Base-by-base conservation (phyloP, 495 filamentous ascomycete genomes). In the Xylaria scruposa region DNA sequence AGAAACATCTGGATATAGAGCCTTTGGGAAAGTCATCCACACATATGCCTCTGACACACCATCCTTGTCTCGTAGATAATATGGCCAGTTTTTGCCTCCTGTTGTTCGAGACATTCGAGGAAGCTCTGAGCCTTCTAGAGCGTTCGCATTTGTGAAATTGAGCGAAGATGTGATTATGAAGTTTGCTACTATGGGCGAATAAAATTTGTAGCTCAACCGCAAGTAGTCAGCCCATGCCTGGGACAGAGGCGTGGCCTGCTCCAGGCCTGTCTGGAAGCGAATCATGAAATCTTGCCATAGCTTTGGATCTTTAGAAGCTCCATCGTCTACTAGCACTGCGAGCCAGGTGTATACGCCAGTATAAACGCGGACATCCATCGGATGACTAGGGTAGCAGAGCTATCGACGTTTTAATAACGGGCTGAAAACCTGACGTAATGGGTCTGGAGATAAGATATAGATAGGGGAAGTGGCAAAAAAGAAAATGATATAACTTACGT, bases 341-440 rank as follows among this genome's bases (percentile, higher is more conserved):
- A 75, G 40, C 73, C 73, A 75, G 19, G 73, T 72, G 36, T 49
- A 75, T 31, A 75, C 63, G n/a, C 73, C 73, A 49, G 70, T 53
- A 44, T 75, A 70, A 15, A 75, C 31, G 13, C 72, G 66, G n/a
- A 73, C 67, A 13, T 75, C 66, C 0, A 75, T 19, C 3, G 73
- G 73, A 21, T 75, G 73, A 17, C 64, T 67, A 2, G 70, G 70
- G 26, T 70, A 58, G n/a, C 73, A 75, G 8, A 59, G 70, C 73
- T 75, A 31, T 33, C 7, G 10, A 12, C 26, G 1, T 24, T 70
- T 70, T 44, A 61, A 26, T 47, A 47, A 42, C 21, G 4, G 10
- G 61, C 4, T 26, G 49, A 15, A 10, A n/a, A 1, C 7, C 7
- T 54, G 29, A 19, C 6, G 64, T 21, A 24, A 29, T 12, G 31